A percentile compares a stretch with the other conserved stretches of the same genome.
Evolutionary conservation across 805 yeast species (phyloP).

Genomic region (Tetrapisispora nanseiensis): DNA sequence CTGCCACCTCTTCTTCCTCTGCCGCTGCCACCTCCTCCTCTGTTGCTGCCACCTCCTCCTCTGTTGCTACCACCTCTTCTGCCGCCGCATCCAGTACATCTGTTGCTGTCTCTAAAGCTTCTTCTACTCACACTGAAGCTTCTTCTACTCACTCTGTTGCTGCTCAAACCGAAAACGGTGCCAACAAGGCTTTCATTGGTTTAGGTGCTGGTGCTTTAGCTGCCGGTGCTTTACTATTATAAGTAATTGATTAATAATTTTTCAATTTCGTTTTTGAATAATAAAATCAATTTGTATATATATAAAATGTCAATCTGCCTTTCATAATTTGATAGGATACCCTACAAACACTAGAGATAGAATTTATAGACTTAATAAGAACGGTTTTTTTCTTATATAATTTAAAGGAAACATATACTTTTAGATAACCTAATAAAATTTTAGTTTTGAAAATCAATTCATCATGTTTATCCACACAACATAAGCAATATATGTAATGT

Average conservation of each 20-base stretch:
- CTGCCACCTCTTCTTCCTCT: neutral
- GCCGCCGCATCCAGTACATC: conserved; percentile 19
- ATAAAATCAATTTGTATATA: neutral
- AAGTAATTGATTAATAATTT: conserved; percentile 1
- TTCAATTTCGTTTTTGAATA: neutral
- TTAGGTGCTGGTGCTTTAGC: conserved; percentile 17
- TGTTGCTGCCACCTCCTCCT: conserved; percentile 15
- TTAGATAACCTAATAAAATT: too few species aligned
- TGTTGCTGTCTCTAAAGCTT: neutral
- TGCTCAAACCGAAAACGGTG: conserved; percentile 16
- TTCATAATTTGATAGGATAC: neutral
- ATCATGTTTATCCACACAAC: too few species aligned
- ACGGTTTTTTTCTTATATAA: neutral
- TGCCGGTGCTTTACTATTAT: conserved; percentile 16
- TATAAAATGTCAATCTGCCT: neutral
- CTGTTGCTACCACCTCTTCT: conserved; percentile 20
- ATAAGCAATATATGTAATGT: too few species aligned
- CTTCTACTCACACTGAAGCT: neutral
- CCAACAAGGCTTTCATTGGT: conserved; percentile 15
- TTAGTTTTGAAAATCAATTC: too few species aligned
- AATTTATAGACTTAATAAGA: neutral
- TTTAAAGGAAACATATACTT: neutral
- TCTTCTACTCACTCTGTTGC: conserved; percentile 12
- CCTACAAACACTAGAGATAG: neutral
- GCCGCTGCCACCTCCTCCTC: conserved; percentile 9